A percentile compares a stretch with the other conserved stretches of the same genome.
Evolutionary conservation across 148 eudicot genomes (phyloP).

Genomic region (Nepenthes mirabilis): DNA sequence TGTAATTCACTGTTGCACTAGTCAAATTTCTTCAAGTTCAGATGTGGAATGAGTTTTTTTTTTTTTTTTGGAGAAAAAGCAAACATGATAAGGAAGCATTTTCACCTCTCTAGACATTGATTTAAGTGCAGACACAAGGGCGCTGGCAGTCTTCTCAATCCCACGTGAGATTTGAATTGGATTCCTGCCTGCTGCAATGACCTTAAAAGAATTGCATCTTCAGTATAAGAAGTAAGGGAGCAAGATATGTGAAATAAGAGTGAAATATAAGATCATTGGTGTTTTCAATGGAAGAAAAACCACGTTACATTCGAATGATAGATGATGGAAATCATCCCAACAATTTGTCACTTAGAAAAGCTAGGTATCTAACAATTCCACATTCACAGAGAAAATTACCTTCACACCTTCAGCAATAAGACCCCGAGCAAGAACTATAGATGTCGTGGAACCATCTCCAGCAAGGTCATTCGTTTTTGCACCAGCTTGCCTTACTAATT

Average conservation of each 20-base stretch:
- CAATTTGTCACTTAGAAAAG: not conserved
- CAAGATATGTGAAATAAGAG: constrained; percentile 11
- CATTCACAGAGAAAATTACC: constrained; percentile 25
- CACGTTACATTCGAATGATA: not conserved
- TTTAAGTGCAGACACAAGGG: constrained; percentile 67
- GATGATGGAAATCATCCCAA: not conserved
- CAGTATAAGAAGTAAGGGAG: constrained; percentile 15
- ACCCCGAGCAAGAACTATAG: constrained; percentile 81
- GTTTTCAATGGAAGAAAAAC: constrained; percentile 1
- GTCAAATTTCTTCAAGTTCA: not conserved
- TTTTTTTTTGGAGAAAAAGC: not conserved
- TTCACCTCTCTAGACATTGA: constrained; percentile 73
- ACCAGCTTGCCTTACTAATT: constrained; percentile 88
- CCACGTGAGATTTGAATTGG: constrained; percentile 80
- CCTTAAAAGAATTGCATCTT: constrained; percentile 37
- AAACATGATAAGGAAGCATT: not conserved
- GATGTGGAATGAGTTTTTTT: not conserved
- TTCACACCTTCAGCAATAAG: constrained; percentile 78
- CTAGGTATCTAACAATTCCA: no score
- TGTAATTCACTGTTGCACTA: no score
- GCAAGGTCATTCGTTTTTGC: constrained; percentile 92
- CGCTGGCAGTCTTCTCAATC: constrained; percentile 66
- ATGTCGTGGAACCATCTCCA: constrained; percentile 92
- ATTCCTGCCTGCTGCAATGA: constrained; percentile 79
- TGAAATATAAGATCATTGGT: constrained; percentile 1